These are phyloP conservation scores for Leishmania lainsoni DNA, from an alignment of 208 protist genomes.

Conservation along the genomic window DNA sequence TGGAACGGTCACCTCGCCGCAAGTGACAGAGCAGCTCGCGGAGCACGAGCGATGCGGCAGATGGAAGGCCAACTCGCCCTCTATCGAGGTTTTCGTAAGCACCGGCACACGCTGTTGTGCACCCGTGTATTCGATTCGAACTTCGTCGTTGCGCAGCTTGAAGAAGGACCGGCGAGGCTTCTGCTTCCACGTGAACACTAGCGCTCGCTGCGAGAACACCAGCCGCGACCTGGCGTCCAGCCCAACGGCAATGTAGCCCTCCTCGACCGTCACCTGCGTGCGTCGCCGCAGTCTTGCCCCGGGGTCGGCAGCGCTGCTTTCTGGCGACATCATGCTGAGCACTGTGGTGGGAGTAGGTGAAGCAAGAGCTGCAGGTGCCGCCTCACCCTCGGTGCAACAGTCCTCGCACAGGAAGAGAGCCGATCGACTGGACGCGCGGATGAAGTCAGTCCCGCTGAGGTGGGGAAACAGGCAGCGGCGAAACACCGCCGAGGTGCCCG, in stretches of 20 bases:
- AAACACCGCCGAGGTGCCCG: slow-evolving; percentile 57
- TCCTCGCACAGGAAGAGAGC: slow-evolving; percentile 31
- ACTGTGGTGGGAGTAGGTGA: not conserved
- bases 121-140: slow-evolving; percentile 27
- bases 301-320: not conserved
- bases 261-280: slow-evolving; percentile 25
- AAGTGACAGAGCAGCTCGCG: slow-evolving; percentile 31
- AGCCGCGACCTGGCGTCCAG: slow-evolving; percentile 19
- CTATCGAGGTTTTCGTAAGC: slow-evolving; percentile 22
- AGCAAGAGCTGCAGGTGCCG: not conserved
- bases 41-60: slow-evolving; percentile 27
- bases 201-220: slow-evolving; percentile 17
- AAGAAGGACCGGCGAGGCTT: slow-evolving; percentile 22
- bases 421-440: slow-evolving; percentile 17
- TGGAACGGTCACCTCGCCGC: slow-evolving; percentile 35
- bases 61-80: slow-evolving; percentile 26
- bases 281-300: slow-evolving; percentile 5
- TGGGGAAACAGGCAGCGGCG: slow-evolving; percentile 42
- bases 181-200: slow-evolving; percentile 14
- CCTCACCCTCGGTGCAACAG: slow-evolving; percentile 17
- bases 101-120: slow-evolving; percentile 25
- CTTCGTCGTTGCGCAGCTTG: slow-evolving; percentile 27
- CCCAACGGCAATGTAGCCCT: slow-evolving; percentile 16
- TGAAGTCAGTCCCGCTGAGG: slow-evolving; percentile 16
- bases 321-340: not conserved